These are phyloP conservation scores for Tilletiopsis washingtonensis DNA, from an alignment of 1,284 basidiomycete genomes.

Conservation along the genomic window DNA sequence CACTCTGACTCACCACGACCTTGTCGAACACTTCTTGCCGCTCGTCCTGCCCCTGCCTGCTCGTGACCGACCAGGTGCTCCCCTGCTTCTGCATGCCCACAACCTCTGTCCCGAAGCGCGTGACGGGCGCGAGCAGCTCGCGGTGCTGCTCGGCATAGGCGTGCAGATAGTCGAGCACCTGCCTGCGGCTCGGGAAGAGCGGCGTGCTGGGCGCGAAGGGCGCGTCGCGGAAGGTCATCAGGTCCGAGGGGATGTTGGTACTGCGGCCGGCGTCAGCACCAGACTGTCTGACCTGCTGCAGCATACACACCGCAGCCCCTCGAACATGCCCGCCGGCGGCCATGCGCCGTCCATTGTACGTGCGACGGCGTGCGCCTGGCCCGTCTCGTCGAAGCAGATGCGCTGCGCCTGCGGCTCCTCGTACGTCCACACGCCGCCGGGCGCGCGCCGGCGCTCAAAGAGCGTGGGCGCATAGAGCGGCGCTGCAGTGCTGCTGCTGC, in stretches of 20 bases:
- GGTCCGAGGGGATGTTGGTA: slow-evolving; percentile 41
- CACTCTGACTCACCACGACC: slow-evolving; percentile 41
- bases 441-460: slow-evolving; percentile 19
- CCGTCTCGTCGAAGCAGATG: slow-evolving; percentile 36
- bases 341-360: background rate
- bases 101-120: too few species aligned
- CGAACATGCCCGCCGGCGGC: background rate
- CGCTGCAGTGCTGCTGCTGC: background rate
- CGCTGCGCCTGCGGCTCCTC: slow-evolving; percentile 21
- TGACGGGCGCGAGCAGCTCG: background rate
- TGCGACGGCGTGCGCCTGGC: slow-evolving; percentile 9
- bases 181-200: slow-evolving; percentile 19
- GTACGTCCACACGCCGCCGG: slow-evolving; percentile 34
- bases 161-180: slow-evolving; percentile 49
- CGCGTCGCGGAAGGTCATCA: slow-evolving; percentile 46
- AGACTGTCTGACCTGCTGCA: slow-evolving; percentile 7
- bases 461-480: slow-evolving; percentile 9
- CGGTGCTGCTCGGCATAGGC: slow-evolving; percentile 31
- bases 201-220: slow-evolving; percentile 21
- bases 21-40: slow-evolving; percentile 44
- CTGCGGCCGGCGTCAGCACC: slow-evolving; percentile 1
- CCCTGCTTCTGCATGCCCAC: too few species aligned
- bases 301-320: slow-evolving; percentile 1
- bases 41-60: too few species aligned
- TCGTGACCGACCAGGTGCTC: too few species aligned